Evolutionary conservation across 2,329 filamentous ascomycete genomes (phyloP).

Genomic region (Clonostachys solani): DNA sequence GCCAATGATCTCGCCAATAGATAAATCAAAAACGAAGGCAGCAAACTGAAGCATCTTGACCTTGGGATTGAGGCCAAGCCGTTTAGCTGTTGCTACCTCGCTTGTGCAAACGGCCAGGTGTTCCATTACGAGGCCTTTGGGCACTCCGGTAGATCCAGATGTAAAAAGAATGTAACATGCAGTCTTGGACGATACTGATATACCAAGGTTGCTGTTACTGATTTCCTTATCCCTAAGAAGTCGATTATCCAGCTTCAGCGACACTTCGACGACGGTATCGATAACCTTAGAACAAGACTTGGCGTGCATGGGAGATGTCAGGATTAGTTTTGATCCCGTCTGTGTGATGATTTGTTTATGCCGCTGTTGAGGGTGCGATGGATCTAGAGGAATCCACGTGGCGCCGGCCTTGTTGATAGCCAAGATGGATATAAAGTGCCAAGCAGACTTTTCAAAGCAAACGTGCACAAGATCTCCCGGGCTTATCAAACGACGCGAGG

Average conservation of each 20-base stretch:
- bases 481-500: neutral
- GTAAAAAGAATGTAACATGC: constrained; percentile 13
- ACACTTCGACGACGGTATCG: neutral
- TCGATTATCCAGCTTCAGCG: neutral
- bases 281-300: neutral
- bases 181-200: neutral
- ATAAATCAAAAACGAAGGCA: constrained; percentile 3
- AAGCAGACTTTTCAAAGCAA: constrained; percentile 5
- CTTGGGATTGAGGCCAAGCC: constrained; percentile 11
- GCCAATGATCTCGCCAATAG: constrained; percentile 2
- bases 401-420: constrained; percentile 6
- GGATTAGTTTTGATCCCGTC: neutral
- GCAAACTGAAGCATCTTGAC: constrained; percentile 4
- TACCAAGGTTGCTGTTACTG: neutral
- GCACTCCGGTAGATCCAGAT: constrained; percentile 13
- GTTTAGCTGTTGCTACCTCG: constrained; percentile 3
- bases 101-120: constrained; percentile 9
- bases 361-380: constrained; percentile 1
- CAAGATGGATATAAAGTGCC: constrained; percentile 3
- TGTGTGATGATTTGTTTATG: neutral
- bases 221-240: neutral
- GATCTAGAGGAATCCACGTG: constrained; percentile 3
- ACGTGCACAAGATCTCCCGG: constrained; percentile 1
- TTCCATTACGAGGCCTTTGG: constrained; percentile 13
- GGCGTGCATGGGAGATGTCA: neutral